phyloP scores from a whole-genome alignment of 441 rosid genomes.

The Aleurites moluccanus region DNA sequence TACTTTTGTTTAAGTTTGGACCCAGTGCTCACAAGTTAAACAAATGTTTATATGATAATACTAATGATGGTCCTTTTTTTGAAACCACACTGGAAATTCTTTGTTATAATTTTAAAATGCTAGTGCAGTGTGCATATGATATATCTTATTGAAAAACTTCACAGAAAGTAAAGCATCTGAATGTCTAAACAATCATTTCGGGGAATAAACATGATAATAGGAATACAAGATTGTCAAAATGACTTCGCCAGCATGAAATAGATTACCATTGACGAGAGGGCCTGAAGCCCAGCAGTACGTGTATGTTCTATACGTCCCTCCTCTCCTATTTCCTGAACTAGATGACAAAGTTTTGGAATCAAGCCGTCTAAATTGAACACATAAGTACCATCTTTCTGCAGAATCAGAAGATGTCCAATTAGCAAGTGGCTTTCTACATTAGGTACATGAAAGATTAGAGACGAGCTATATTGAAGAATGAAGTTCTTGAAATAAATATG shows the following conservation, averaged over 20 bases:
- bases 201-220: not conserved
- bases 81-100: not conserved
- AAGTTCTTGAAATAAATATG: conserved; percentile 9
- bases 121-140: not conserved
- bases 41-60: not conserved
- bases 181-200: not conserved
- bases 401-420: conserved; percentile 23
- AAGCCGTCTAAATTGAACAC: conserved; percentile 78
- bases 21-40: not conserved
- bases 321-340: conserved; percentile 71
- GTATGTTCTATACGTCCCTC: conserved; percentile 47
- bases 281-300: conserved; percentile 61
- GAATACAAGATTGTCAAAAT: not conserved
- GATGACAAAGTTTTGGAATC: conserved; percentile 68
- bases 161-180: not conserved
- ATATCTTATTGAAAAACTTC: not conserved
- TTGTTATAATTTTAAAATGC: not conserved
- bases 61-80: not conserved
- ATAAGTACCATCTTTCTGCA: conserved; percentile 77
- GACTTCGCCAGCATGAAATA: conserved; percentile 4
- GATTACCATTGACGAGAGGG: conserved; percentile 70
- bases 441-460: conserved; percentile 6
- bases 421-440: conserved; percentile 11
- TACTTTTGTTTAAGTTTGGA: not conserved
- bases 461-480: not conserved